These are phyloP conservation scores for Fomitopsis pulvina DNA, from an alignment of 768 basidiomycete species.

Conservation along the genomic window DNA sequence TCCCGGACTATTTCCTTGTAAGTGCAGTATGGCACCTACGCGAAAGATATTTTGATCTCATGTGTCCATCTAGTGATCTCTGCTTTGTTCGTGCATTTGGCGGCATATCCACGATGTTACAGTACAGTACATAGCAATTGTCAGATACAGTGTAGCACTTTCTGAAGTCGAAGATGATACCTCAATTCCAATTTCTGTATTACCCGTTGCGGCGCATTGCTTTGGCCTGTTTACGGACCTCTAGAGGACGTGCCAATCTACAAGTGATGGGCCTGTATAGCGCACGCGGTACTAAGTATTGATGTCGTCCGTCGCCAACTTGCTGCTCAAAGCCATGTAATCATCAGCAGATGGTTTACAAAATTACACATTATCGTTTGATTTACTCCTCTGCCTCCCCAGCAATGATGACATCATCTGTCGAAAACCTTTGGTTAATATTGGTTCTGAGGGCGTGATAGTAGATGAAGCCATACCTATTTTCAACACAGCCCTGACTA, in stretches of 20 bases:
- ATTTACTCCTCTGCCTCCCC: constrained; percentile 9
- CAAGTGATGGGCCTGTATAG: neutral
- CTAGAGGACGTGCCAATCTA: neutral
- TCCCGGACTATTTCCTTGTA: constrained; percentile 92
- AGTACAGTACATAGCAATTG: constrained; percentile 24
- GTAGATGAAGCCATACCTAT: constrained; percentile 55
- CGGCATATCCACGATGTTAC: constrained; percentile 13
- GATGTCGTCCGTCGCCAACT: too few species aligned
- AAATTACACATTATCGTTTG: neutral
- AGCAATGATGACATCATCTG: constrained; percentile 10
- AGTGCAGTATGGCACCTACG: constrained; percentile 21
- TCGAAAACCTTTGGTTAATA: neutral
- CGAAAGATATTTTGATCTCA: neutral
- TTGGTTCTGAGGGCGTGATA: neutral
- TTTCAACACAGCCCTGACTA: constrained; percentile 83
- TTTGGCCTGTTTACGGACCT: neutral
- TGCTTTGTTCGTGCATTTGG: constrained; percentile 8
- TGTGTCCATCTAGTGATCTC: constrained; percentile 21
- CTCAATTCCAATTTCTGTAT: constrained; percentile 4
- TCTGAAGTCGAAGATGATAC: constrained; percentile 17
- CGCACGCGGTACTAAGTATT: too few species aligned
- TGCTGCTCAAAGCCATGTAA: neutral
- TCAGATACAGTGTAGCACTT: constrained; percentile 22
- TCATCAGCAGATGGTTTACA: neutral
- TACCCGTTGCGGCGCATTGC: neutral